Evolutionary conservation across 208 protist species (phyloP).

Genomic region (Leishmania lainsoni): DNA sequence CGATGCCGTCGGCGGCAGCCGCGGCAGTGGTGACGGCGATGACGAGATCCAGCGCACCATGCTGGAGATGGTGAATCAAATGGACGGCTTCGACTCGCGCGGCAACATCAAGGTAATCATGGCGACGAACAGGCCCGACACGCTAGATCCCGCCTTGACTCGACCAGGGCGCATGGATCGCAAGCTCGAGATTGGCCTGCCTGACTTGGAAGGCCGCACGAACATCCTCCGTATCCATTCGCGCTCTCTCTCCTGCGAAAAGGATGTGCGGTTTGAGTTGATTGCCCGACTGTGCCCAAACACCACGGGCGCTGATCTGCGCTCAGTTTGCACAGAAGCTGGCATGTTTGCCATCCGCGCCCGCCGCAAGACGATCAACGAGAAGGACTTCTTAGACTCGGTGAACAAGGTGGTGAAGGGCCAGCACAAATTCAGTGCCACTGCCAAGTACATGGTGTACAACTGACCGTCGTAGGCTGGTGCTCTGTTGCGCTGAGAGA

Average conservation of each 20-base stretch:
- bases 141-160: conserved; percentile 99
- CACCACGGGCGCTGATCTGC: conserved; percentile 97
- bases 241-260: conserved; percentile 97
- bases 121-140: conserved; percentile 99
- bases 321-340: conserved; percentile 99
- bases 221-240: conserved; percentile 99
- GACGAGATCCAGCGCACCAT: conserved; percentile 99
- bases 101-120: conserved; percentile 99
- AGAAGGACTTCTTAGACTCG: conserved; percentile 99
- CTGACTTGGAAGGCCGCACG: conserved; percentile 98
- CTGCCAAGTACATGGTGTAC: conserved; percentile 99
- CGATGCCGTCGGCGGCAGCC: conserved; percentile 98
- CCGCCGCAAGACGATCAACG: conserved; percentile 98
- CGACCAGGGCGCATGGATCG: conserved; percentile 99
- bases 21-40: conserved; percentile 94
- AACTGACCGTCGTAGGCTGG: conserved; percentile 81
- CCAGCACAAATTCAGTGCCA: conserved; percentile 99
- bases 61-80: conserved; percentile 99
- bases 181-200: conserved; percentile 99
- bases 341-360: conserved; percentile 99
- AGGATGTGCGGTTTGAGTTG: conserved; percentile 99
- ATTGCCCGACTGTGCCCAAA: conserved; percentile 99
- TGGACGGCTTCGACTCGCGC: conserved; percentile 99
- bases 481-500: neutral
- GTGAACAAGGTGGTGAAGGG: conserved; percentile 99